These are phyloP conservation scores for Fusarium oligoseptatum DNA, from an alignment of 2,329 filamentous ascomycete species.

Conservation along the genomic window DNA sequence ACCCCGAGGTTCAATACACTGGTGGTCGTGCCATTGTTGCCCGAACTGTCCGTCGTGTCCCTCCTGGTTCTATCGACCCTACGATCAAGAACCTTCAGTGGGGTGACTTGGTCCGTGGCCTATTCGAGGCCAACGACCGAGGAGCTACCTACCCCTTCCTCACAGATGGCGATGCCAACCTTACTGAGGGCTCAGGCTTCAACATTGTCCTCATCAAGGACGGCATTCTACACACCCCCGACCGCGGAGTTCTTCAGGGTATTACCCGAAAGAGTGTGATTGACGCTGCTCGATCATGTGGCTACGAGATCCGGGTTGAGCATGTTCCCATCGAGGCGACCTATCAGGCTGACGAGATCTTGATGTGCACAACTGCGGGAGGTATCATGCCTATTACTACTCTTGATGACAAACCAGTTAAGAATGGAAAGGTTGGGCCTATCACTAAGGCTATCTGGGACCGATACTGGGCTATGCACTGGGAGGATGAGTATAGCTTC, in stretches of 20 bases:
- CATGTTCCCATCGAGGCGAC: constrained; percentile 57
- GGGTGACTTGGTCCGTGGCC: constrained; percentile 60
- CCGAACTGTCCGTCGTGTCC: constrained; percentile 58
- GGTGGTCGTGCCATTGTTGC: constrained; percentile 60
- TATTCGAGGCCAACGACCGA: constrained; percentile 62
- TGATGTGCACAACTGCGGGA: constrained; percentile 67
- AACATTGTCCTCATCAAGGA: constrained; percentile 63
- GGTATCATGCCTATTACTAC: constrained; percentile 65
- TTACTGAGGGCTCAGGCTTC: constrained; percentile 65
- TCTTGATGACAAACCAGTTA: constrained; percentile 58
- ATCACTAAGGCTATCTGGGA: constrained; percentile 65
- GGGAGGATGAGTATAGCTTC: constrained; percentile 34
- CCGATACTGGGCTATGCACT: constrained; percentile 53
- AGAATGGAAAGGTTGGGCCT: constrained; percentile 58
- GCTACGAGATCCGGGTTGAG: constrained; percentile 54
- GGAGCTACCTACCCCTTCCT: constrained; percentile 63
- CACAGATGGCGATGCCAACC: constrained; percentile 62
- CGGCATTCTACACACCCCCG: constrained; percentile 59
- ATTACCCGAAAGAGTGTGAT: constrained; percentile 63
- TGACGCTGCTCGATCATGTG: constrained; percentile 53
- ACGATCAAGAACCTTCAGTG: constrained; percentile 66
- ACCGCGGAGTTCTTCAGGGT: constrained; percentile 62
- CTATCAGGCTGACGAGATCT: constrained; percentile 62
- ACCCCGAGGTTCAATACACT: constrained; percentile 55
- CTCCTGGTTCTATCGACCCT: constrained; percentile 62